These are phyloP conservation scores for Rutstroemia sp. DNA, from an alignment of 2,329 filamentous ascomycete genomes.

Conservation along the genomic window DNA sequence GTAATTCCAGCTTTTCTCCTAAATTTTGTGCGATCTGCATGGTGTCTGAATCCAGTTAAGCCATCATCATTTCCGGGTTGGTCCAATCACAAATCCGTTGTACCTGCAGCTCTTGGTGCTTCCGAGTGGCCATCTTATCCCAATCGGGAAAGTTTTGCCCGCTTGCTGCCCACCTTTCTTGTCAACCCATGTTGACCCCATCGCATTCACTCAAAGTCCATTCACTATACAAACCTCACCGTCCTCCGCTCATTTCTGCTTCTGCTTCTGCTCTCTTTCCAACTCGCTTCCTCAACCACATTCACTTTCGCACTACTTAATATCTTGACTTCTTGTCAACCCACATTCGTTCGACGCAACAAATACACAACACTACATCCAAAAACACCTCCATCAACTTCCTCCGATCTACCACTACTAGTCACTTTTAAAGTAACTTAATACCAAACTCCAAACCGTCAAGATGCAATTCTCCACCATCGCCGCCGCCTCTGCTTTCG, in stretches of 20 bases:
- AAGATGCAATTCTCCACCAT: conserved; percentile 34
- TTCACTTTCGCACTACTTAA: background rate
- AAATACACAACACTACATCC: background rate
- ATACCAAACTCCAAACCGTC: conserved; percentile 23
- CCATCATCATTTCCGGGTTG: too few species aligned
- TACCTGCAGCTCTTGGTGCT: too few species aligned
- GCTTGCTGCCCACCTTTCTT: too few species aligned
- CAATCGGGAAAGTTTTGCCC: too few species aligned
- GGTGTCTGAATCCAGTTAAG: too few species aligned
- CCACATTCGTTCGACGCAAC: conserved; percentile 2
- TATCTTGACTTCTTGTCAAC: background rate
- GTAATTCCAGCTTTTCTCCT: too few species aligned
- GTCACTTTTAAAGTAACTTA: conserved; percentile 17
- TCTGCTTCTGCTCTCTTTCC: background rate
- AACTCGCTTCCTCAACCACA: background rate
- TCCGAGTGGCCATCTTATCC: too few species aligned
- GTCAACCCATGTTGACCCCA: too few species aligned
- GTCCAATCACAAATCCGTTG: too few species aligned
- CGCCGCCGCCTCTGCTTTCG: conserved; percentile 28
- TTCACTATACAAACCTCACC: background rate
- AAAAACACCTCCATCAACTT: background rate
- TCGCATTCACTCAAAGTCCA: too few species aligned
- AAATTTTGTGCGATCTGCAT: too few species aligned
- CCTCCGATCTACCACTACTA: conserved; percentile 14
- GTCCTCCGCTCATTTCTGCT: background rate